phyloP scores from a whole-genome alignment of 805 yeast genomes.

The Kregervanrija fluxuum region DNA sequence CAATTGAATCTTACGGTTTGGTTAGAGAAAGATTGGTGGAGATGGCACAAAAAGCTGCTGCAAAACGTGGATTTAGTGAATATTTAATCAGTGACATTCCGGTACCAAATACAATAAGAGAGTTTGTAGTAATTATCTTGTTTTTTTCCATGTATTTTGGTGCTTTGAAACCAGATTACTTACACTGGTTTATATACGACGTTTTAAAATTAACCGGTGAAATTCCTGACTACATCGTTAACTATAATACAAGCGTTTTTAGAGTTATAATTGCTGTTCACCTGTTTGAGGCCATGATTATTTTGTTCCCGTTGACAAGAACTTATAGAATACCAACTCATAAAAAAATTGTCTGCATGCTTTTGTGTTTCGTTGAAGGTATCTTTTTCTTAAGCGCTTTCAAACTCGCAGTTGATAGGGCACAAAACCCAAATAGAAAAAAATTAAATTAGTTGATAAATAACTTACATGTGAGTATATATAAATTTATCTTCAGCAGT shows the following conservation, averaged over 20 bases:
- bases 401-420: constrained; percentile 8
- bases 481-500: neutral
- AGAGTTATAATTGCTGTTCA: constrained; percentile 36
- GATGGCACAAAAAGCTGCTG: constrained; percentile 74
- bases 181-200: constrained; percentile 3
- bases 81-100: constrained; percentile 16
- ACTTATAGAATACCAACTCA: constrained; percentile 56
- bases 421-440: constrained; percentile 12
- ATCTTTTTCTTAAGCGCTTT: constrained; percentile 43
- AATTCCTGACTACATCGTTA: constrained; percentile 5
- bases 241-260: constrained; percentile 9
- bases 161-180: constrained; percentile 8
- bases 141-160: constrained; percentile 3
- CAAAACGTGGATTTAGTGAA: constrained; percentile 51
- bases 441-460: neutral
- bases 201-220: constrained; percentile 5
- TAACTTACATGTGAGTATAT: neutral
- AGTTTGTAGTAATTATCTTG: constrained; percentile 24
- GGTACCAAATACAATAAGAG: constrained; percentile 32
- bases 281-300: constrained; percentile 37
- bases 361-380: constrained; percentile 57
- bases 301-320: constrained; percentile 42
- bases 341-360: constrained; percentile 43
- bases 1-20: constrained; percentile 35
- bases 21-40: constrained; percentile 48